Evolutionary conservation across 129 eudicot genomes (phyloP).

Genomic region (Tagetes erecta): DNA sequence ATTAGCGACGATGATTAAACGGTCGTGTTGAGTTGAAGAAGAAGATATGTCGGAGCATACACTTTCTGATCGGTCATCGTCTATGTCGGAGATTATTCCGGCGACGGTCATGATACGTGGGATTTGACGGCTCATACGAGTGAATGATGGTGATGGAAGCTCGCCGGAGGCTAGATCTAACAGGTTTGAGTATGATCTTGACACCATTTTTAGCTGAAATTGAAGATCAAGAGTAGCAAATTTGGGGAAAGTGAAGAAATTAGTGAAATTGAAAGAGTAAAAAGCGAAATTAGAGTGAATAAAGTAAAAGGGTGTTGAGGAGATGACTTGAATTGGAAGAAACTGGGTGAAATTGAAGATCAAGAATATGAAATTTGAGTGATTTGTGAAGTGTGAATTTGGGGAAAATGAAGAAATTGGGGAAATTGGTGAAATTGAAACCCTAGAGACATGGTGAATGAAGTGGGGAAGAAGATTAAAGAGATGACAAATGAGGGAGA

Average conservation of each 20-base stretch:
- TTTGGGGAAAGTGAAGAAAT: not conserved
- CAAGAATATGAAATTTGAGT: not conserved
- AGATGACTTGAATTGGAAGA: conserved; percentile 20
- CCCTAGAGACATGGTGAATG: conserved; percentile 32
- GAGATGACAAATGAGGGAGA: conserved; percentile 30
- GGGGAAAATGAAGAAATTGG: no score
- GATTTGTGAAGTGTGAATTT: not conserved
- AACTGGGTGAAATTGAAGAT: no score
- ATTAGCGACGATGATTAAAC: conserved; percentile 76
- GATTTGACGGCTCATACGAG: conserved; percentile 60
- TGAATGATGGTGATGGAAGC: conserved; percentile 59
- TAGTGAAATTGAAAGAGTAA: no score
- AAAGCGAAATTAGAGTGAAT: no score
- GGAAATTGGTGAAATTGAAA: conserved; percentile 18
- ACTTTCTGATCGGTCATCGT: conserved; percentile 68
- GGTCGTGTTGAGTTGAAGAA: conserved; percentile 58
- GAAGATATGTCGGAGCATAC: conserved; percentile 66
- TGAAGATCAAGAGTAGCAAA: not conserved
- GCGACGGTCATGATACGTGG: conserved; percentile 85
- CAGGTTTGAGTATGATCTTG: conserved; percentile 79
- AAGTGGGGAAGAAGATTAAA: not conserved
- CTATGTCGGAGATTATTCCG: conserved; percentile 76
- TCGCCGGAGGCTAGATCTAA: conserved; percentile 84
- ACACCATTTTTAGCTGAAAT: conserved; percentile 54
- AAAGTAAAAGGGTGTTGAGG: conserved; percentile 11